Conservation (phyloP, 306 rosid species). For the Ochetophila trinervis region DNA sequence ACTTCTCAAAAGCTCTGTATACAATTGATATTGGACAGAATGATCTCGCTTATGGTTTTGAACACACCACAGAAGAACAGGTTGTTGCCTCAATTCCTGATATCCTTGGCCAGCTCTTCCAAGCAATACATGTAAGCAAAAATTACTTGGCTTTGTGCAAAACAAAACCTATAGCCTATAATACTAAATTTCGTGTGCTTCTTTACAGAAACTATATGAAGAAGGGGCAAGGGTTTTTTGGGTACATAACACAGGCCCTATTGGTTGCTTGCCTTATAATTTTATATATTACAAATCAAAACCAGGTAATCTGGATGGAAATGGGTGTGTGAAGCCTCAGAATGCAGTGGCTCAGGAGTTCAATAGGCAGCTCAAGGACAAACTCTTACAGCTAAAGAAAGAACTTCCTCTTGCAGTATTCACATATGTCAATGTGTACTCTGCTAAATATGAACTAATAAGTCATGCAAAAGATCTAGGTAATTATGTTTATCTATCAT, state of each 20-base stretch:
- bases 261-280: constrained; percentile 70
- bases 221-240: constrained; percentile 76
- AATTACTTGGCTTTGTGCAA: background rate
- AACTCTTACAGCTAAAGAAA: constrained; percentile 34
- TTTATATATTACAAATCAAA: constrained; percentile 44
- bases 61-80: constrained; percentile 52
- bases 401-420: constrained; percentile 52
- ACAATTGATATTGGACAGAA: constrained; percentile 88
- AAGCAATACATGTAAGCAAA: constrained; percentile 49
- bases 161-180: background rate
- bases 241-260: constrained; percentile 79
- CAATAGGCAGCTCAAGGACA: constrained; percentile 61
- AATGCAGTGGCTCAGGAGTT: constrained; percentile 73
- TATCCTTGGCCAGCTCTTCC: constrained; percentile 45
- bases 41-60: constrained; percentile 60
- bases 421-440: constrained; percentile 61
- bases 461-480: constrained; percentile 55
- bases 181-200: constrained; percentile 15
- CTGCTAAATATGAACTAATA: constrained; percentile 62
- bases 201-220: constrained; percentile 58
- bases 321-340: constrained; percentile 62
- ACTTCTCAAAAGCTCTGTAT: constrained; percentile 70
- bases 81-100: constrained; percentile 61
- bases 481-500: constrained; percentile 10
- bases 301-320: constrained; percentile 49